Percentiles rank a stretch among this genome's conserved stretches.
phyloP scores from a whole-genome alignment of 176 grass and related monocot species.

The Raddia distichophylla region DNA sequence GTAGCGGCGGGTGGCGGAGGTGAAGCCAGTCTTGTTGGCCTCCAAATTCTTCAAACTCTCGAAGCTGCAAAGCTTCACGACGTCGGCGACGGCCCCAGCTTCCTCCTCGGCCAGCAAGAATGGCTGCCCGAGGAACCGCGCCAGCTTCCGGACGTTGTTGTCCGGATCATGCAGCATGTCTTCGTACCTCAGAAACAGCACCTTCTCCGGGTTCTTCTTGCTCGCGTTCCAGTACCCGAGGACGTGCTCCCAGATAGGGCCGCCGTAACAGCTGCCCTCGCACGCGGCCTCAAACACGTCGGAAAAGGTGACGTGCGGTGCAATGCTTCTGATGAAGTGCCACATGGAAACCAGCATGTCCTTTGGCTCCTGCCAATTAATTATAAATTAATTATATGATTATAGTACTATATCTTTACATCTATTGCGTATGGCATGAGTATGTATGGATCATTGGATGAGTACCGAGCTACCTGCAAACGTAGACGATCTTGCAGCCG shows the following conservation, averaged over 20 bases:
- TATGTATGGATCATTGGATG: too few species aligned
- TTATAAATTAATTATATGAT: too few species aligned
- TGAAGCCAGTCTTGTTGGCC: not conserved
- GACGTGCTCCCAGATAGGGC: conserved; percentile 28
- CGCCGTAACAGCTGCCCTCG: not conserved
- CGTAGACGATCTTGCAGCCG: conserved; percentile 32
- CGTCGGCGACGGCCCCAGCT: not conserved
- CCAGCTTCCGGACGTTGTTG: not conserved
- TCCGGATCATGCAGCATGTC: conserved; percentile 1
- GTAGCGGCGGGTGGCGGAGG: not conserved
- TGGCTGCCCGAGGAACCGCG: conserved; percentile 21
- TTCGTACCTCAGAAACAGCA: conserved; percentile 40
- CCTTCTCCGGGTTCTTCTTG: not conserved
- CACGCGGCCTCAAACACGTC: not conserved
- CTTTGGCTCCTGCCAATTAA: conserved; percentile 38
- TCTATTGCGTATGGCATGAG: too few species aligned
- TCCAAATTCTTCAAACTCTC: not conserved
- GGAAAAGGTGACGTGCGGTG: not conserved
- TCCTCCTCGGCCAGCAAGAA: conserved; percentile 4
- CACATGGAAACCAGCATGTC: conserved; percentile 33
- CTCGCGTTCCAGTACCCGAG: conserved; percentile 17
- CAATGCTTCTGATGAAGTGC: not conserved
- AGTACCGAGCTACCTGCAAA: not conserved
- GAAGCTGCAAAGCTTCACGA: conserved; percentile 27
- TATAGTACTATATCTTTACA: too few species aligned